These are phyloP conservation scores for Leucocoprinus leucothites DNA, from an alignment of 768 basidiomycete species.

Conservation along the genomic window DNA sequence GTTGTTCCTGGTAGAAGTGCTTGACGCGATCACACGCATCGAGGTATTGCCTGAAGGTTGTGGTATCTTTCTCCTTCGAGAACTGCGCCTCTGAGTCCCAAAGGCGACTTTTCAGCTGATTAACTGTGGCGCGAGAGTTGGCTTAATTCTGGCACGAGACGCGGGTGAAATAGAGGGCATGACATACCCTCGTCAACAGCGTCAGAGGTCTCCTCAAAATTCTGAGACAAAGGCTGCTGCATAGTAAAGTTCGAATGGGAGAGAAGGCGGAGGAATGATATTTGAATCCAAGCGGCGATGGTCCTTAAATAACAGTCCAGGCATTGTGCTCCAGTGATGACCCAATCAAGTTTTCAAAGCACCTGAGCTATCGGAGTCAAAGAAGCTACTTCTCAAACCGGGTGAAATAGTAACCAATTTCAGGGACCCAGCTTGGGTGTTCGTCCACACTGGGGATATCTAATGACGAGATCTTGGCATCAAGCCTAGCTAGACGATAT, in stretches of 20 bases:
- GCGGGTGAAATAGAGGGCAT: background rate
- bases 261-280: background rate
- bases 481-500: no score
- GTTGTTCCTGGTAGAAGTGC: constrained; percentile 75
- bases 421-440: background rate
- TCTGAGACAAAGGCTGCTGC: constrained; percentile 16
- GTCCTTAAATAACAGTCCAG: background rate
- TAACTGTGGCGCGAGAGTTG: constrained; percentile 42
- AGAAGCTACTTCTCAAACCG: background rate
- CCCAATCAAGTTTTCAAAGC: background rate
- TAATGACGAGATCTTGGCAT: no score
- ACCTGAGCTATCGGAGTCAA: background rate
- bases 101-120: constrained; percentile 58
- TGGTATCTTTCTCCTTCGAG: constrained; percentile 62
- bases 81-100: constrained; percentile 61
- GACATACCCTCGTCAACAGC: constrained; percentile 44
- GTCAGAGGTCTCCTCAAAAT: constrained; percentile 43
- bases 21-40: constrained; percentile 76
- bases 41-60: constrained; percentile 69
- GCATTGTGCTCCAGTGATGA: background rate
- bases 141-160: background rate
- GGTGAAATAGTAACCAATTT: no score
- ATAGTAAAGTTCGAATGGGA: background rate
- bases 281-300: background rate
- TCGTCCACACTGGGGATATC: no score